These are phyloP conservation scores for Odontarrhena argentea DNA, from an alignment of 345 rosid genomes.

Conservation along the genomic window DNA sequence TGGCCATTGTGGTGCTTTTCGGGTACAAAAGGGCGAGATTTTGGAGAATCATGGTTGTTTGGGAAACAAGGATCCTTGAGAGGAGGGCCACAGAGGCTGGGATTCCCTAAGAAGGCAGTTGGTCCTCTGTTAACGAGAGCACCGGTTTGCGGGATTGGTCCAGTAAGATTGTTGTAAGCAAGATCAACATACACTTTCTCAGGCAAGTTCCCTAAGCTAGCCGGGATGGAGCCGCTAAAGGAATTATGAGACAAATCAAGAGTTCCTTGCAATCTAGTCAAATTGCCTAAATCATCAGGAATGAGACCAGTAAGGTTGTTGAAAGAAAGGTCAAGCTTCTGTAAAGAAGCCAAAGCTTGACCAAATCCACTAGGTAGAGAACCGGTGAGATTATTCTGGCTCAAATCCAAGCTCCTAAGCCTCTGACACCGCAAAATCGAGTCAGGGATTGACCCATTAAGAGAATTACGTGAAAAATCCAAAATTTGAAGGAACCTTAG, in stretches of 20 bases:
- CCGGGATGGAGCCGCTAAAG: constrained; percentile 72
- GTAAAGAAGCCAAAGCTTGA: constrained; percentile 58
- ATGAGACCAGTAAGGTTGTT: constrained; percentile 68
- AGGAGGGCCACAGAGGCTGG: constrained; percentile 87
- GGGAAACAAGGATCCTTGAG: constrained; percentile 77
- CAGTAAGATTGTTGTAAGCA: constrained; percentile 78
- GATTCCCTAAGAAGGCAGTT: constrained; percentile 87
- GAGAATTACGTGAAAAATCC: constrained; percentile 78
- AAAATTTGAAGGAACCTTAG: constrained; percentile 67
- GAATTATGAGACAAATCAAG: constrained; percentile 88
- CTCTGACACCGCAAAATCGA: constrained; percentile 72
- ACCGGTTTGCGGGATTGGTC: constrained; percentile 91
- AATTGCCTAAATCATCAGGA: constrained; percentile 70
- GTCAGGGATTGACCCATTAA: constrained; percentile 72
- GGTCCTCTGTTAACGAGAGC: constrained; percentile 90
- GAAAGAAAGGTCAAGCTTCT: constrained; percentile 76
- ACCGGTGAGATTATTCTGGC: constrained; percentile 76
- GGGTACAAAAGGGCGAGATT: constrained; percentile 68
- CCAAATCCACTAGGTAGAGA: constrained; percentile 72
- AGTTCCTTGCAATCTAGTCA: constrained; percentile 89
- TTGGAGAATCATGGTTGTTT: constrained; percentile 46
- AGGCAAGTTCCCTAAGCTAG: constrained; percentile 82
- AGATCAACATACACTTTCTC: constrained; percentile 95
- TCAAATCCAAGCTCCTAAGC: constrained; percentile 67
- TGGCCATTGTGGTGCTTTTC: constrained; percentile 42